Percentiles rank a stretch among this genome's conserved stretches.
These are phyloP conservation scores for Avena sativa DNA, from an alignment of 176 grass and related monocot species.

Conservation along the genomic window DNA sequence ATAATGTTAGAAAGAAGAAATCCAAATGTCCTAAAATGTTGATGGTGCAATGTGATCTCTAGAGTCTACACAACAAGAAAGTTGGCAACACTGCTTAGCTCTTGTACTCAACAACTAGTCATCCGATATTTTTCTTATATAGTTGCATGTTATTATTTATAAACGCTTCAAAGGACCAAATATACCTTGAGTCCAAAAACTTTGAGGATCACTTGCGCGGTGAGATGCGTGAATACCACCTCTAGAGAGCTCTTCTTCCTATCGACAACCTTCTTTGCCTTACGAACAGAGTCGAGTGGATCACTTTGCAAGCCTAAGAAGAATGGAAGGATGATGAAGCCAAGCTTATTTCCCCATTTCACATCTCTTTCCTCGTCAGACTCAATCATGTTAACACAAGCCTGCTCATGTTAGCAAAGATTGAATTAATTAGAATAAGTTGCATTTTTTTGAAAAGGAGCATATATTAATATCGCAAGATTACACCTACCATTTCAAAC, in stretches of 20 bases:
- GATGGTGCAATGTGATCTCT: no score
- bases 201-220: slow-evolving; percentile 57
- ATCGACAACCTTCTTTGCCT: slow-evolving; percentile 58
- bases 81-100: no score
- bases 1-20: slow-evolving; percentile 12
- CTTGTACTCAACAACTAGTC: no score
- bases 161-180: neutral
- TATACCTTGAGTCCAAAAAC: slow-evolving; percentile 62
- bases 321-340: slow-evolving; percentile 68
- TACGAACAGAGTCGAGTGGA: slow-evolving; percentile 70
- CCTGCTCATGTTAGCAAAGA: slow-evolving; percentile 44
- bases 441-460: neutral
- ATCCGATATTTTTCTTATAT: no score
- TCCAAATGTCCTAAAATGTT: no score
- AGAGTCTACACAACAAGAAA: no score
- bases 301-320: slow-evolving; percentile 53
- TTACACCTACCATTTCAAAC: no score
- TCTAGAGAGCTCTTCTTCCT: slow-evolving; percentile 88
- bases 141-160: neutral
- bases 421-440: neutral
- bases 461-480: no score
- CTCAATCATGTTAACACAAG: slow-evolving; percentile 62
- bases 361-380: slow-evolving; percentile 39
- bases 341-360: slow-evolving; percentile 72
- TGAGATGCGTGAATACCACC: slow-evolving; percentile 64